phyloP scores from a whole-genome alignment of 1,139 yeast species.

The Saccharomyces hybrid region DNA sequence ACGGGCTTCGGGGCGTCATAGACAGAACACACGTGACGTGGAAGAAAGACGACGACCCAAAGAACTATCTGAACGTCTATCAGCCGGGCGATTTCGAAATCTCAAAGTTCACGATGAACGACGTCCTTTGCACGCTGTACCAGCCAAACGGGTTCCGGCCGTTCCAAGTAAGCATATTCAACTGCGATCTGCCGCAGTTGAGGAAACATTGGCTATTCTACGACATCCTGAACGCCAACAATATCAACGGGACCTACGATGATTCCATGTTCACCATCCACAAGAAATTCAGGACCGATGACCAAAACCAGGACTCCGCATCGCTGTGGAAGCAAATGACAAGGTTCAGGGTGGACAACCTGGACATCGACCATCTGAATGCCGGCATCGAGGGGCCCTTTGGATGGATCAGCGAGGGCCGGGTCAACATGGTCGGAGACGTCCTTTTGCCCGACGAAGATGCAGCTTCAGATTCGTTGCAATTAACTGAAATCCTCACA shows the following conservation, averaged over 20 bases:
- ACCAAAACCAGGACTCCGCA: conserved; percentile 4
- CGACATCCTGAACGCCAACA: conserved; percentile 77
- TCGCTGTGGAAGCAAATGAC: conserved; percentile 59
- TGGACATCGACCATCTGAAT: conserved; percentile 81
- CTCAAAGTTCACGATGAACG: conserved; percentile 74
- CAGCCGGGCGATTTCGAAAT: conserved; percentile 90
- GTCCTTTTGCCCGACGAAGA: conserved; percentile 34
- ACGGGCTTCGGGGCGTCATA: conserved; percentile 83
- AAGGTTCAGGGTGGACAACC: conserved; percentile 73
- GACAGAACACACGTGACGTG: conserved; percentile 83
- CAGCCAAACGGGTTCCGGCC: conserved; percentile 81
- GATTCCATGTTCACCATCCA: conserved; percentile 88
- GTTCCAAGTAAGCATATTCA: conserved; percentile 77
- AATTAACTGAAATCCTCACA: conserved; percentile 19
- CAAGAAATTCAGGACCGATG: conserved; percentile 47
- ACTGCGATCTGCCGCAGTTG: conserved; percentile 69
- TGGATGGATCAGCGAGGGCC: conserved; percentile 91
- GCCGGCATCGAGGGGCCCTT: conserved; percentile 89
- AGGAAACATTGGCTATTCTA: conserved; percentile 90
- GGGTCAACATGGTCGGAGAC: conserved; percentile 89
- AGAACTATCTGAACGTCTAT: conserved; percentile 64
- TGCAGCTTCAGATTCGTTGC: conserved; percentile 16
- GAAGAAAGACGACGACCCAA: conserved; percentile 77
- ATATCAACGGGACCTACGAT: conserved; percentile 86
- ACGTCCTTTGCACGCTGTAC: conserved; percentile 67